phyloP scores from a whole-genome alignment of 2,329 filamentous ascomycete species.

The Calonectria henricotiae region DNA sequence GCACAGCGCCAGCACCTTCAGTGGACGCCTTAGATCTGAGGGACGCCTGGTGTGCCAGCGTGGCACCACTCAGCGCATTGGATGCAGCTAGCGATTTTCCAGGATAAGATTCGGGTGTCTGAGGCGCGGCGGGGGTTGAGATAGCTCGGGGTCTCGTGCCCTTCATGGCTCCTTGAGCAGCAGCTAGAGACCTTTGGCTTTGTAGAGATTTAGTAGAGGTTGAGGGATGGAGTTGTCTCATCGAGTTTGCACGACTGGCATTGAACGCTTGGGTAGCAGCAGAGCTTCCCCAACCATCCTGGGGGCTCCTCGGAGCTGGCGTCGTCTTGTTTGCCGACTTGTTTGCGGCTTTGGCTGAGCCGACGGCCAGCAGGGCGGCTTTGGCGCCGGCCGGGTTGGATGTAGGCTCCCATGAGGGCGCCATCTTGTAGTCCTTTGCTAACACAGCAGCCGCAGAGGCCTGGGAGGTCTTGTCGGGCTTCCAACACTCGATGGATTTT shows the following conservation, averaged over 20 bases:
- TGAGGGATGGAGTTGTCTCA: conserved; percentile 43
- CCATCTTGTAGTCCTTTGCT: conserved; percentile 63
- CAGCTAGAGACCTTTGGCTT: conserved; percentile 78
- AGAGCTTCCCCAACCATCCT: conserved; percentile 73
- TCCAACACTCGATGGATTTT: conserved; percentile 78
- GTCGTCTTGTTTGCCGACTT: conserved; percentile 39
- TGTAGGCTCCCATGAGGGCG: conserved; percentile 74
- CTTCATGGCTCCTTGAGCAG: conserved; percentile 84
- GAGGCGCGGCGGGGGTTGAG: conserved; percentile 70
- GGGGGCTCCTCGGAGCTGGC: conserved; percentile 42
- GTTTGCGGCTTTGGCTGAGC: conserved; percentile 55
- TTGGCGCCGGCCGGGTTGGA: conserved; percentile 79
- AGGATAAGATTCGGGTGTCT: conserved; percentile 41
- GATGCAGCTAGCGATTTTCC: conserved; percentile 65
- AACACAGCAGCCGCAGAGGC: conserved; percentile 64
- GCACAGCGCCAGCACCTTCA: conserved; percentile 77
- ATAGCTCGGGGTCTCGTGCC: conserved; percentile 74
- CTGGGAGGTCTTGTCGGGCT: conserved; percentile 72
- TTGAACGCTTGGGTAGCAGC: conserved; percentile 79
- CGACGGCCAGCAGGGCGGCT: conserved; percentile 79
- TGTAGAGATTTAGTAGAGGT: conserved; percentile 63
- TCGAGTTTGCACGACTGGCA: conserved; percentile 56
- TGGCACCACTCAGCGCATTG: conserved; percentile 83
- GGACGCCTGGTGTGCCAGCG: conserved; percentile 74
- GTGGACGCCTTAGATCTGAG: conserved; percentile 64